Evolutionary conservation across 2,329 filamentous ascomycete species (phyloP), one percentile per base, ranked within the genome.

Genomic region (Hawksworthiomyces lignivorus): DNA sequence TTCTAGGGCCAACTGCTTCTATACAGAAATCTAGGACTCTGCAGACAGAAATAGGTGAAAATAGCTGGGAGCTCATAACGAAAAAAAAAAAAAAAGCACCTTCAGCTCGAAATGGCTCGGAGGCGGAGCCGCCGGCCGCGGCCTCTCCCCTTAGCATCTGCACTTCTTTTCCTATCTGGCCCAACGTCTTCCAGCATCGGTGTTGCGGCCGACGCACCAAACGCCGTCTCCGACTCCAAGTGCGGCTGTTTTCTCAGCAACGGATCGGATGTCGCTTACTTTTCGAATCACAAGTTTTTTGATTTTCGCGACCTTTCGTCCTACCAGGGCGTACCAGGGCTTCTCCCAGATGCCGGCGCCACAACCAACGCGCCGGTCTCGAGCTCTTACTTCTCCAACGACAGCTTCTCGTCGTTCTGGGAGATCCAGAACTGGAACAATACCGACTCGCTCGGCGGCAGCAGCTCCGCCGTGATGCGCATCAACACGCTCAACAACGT

Each of bases 241-340:
- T 62, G 59, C 48, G 44, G 54, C 45, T 62, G 59, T 41, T 62
- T 55, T 28, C 45, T 58, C 34, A 59, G 57, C 40, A 59, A 60
- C 36, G 55, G 51, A 30, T 56, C 51, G 28, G 55, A 51, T 43
- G 28, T 47, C n/a, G 48, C 51, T 19, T 60, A 56, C 43, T 61
- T 55, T 34, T 52, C 47, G n/a, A 48, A 48, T 18, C 59, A 62
- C 45, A 51, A 53, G 21, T 60, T 60, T 48, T 62, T 57, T 46
- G 58, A 62, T 44, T 62, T 60, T 42, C 53, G 59, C 27, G 48
- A 50, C 7, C 53, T 56, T 20, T 28, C 45, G 3, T 45, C 55
- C 15, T 55, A 55, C 35, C 53, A 50, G 36, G 38, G 43, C 3
- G 52, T 58, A 4, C 54, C 59, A 5, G 24, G 17, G 17, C 48